phyloP scores from a whole-genome alignment of 148 eudicot species.

The Polygonum aviculare region DNA sequence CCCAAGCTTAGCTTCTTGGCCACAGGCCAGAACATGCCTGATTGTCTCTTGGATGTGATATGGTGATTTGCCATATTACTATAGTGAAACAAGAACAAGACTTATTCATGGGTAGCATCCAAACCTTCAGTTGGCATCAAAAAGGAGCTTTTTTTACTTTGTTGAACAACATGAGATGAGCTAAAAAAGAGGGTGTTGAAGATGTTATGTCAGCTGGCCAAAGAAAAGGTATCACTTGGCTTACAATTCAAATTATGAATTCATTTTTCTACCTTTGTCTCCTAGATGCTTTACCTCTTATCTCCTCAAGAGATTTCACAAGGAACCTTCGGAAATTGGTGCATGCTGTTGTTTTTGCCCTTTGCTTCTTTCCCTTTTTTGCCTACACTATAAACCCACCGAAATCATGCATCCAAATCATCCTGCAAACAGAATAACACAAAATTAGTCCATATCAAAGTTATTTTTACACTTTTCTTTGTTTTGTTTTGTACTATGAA shows the following conservation, averaged over 20 bases:
- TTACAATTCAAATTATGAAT: constrained; percentile 86
- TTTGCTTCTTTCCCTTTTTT: constrained; percentile 12
- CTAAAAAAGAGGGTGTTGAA: neutral
- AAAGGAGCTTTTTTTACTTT: no score
- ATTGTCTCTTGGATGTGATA: no score
- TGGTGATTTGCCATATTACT: no score
- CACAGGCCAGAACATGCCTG: constrained; percentile 34
- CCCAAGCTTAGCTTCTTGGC: constrained; percentile 38
- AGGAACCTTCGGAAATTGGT: constrained; percentile 17
- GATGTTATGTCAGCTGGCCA: constrained; percentile 64
- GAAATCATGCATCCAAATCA: no score
- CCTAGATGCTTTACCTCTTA: constrained; percentile 31
- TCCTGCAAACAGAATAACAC: constrained; percentile 24
- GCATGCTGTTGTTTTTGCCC: constrained; percentile 15
- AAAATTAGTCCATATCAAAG: neutral
- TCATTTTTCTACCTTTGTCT: constrained; percentile 68
- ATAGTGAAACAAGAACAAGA: no score
- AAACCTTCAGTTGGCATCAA: constrained; percentile 44
- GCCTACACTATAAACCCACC: constrained; percentile 17
- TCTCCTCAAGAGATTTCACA: constrained; percentile 6
- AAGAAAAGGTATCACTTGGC: constrained; percentile 68
- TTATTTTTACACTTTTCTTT: neutral
- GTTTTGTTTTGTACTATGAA: neutral
- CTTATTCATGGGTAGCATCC: constrained; percentile 35
- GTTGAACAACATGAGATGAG: constrained; percentile 34